Percentiles rank a stretch among this genome's conserved stretches.
Conservation (phyloP, 1,139 yeast species). For the Barnettozyma hawaiiensis region DNA sequence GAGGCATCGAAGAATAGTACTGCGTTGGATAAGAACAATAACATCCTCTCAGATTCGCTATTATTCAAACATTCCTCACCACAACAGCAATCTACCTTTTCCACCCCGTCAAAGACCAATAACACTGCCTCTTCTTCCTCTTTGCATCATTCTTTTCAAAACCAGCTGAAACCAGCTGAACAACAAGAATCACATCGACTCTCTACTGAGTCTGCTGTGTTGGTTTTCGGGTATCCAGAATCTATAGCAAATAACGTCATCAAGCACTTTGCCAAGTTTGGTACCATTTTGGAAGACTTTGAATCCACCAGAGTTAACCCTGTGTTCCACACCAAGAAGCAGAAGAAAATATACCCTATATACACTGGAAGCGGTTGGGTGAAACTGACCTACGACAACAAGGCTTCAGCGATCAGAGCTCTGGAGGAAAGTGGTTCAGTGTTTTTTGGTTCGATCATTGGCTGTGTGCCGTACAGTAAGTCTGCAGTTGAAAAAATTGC, state of each 20-base stretch:
- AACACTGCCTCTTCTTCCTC: no score
- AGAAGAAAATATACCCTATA: slow-evolving; percentile 46
- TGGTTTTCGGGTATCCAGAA: slow-evolving; percentile 89
- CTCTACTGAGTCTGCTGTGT: slow-evolving; percentile 54
- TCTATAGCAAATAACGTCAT: slow-evolving; percentile 61
- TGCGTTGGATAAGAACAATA: slow-evolving; percentile 4
- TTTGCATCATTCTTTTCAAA: slow-evolving; percentile 24
- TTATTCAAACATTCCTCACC: slow-evolving; percentile 7
- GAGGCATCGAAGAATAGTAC: slow-evolving; percentile 4
- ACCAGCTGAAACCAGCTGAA: slow-evolving; percentile 12
- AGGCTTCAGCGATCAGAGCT: slow-evolving; percentile 76
- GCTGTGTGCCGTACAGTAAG: slow-evolving; percentile 68
- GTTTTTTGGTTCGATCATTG: slow-evolving; percentile 65
- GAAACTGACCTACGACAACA: slow-evolving; percentile 73
- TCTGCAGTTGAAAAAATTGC: slow-evolving; percentile 58
- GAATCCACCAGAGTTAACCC: slow-evolving; percentile 33
- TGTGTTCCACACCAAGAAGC: slow-evolving; percentile 16
- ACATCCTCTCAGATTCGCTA: slow-evolving; percentile 12
- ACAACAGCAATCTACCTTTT: slow-evolving; percentile 16
- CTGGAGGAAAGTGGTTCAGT: slow-evolving; percentile 74
- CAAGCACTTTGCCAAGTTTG: slow-evolving; percentile 74
- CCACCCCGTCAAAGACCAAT: slow-evolving; percentile 16
- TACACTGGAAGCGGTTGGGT: slow-evolving; percentile 88
- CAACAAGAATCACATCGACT: slow-evolving; percentile 12
- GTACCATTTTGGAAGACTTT: slow-evolving; percentile 73